Base-by-base conservation (phyloP, 768 basidiomycete genomes). In the Lactifluus piperatus region DNA sequence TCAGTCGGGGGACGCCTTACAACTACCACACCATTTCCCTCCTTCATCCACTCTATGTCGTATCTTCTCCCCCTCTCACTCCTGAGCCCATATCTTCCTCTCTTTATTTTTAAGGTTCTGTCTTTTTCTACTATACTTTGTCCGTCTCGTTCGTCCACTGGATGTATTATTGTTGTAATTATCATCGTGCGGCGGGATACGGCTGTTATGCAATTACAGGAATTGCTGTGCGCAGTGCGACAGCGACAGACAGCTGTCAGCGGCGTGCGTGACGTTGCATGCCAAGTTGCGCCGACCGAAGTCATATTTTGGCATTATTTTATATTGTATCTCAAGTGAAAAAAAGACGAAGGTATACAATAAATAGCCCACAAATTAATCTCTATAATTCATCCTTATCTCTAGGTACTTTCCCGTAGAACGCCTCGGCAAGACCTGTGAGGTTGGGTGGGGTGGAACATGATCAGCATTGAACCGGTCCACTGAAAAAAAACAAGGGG, bases 131-230 rank as follows among this genome's bases (percentile, higher is more conserved):
- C 41, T 16, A 27, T 26, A 18, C 26, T 43, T 34, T 34, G 49
- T 56, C 60, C 41, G 47, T 56, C 54, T 62, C 58, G 53, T 63
- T 57, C 60, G 49, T 58, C 56, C 60, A 51, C 26, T 55, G 63
- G 63, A 64, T 64, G 63, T 64, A 64, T 64, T 64, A 62, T 58
- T 64, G 51, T 57, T 64, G 63, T 64, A 64, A 62, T 62, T 56
- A 62, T 58, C 52, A 55, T 44, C 45, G 53, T 54, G 60, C 50
- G 44, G 37, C 41, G 56, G 62, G 56, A 62, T 54, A 52, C 30
- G 63, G 41, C 53, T 43, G 56, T 50, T 57, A 55, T 51, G 43
- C 60, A 54, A 54, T n/a, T 62, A 37, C 50, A 62, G 10, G 45
- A 45, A 51, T 54, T 64, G 63, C 57, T 55, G 63, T 64, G 60